Evolutionary conservation across 331 rosid species (phyloP).

Genomic region (Prunus yedoensis): DNA sequence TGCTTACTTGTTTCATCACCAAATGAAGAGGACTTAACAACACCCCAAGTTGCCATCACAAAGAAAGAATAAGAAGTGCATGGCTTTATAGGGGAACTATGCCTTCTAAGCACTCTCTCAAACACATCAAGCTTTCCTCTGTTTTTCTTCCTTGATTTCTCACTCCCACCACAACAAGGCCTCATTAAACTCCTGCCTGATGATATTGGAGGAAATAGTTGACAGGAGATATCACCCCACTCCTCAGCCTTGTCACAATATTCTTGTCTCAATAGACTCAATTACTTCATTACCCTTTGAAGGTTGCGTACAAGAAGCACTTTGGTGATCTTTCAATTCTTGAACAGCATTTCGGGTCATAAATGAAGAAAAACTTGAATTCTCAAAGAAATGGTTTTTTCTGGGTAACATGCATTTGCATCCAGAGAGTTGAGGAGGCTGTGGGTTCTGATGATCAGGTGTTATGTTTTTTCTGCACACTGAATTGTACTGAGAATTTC

Average conservation of each 20-base stretch:
- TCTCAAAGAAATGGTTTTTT: neutral
- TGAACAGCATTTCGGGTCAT: constrained; percentile 23
- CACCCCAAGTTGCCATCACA: constrained; percentile 31
- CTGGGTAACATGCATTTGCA: neutral
- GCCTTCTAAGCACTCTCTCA: constrained; percentile 29
- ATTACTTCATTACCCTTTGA: neutral
- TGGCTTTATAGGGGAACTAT: constrained; percentile 24
- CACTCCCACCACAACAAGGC: neutral
- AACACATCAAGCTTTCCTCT: constrained; percentile 15
- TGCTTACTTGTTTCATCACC: constrained; percentile 18
- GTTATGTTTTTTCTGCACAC: constrained; percentile 12
- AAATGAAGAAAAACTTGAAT: constrained; percentile 10
- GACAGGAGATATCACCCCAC: constrained; percentile 27
- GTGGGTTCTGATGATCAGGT: constrained; percentile 4
- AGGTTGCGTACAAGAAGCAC: neutral
- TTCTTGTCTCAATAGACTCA: neutral
- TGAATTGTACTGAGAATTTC: constrained; percentile 27
- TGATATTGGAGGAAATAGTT: constrained; percentile 11
- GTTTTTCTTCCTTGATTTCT: constrained; percentile 15
- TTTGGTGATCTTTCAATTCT: neutral
- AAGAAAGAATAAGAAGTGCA: constrained; percentile 33
- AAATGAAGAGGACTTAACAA: constrained; percentile 16
- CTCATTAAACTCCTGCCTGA: neutral
- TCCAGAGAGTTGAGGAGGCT: constrained; percentile 10
- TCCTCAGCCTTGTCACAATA: constrained; percentile 28